A percentile compares a stretch with the other conserved stretches of the same genome.
These are phyloP conservation scores for Zymoseptoria pseudotritici DNA, from an alignment of 2,329 filamentous ascomycete genomes.

Conservation along the genomic window DNA sequence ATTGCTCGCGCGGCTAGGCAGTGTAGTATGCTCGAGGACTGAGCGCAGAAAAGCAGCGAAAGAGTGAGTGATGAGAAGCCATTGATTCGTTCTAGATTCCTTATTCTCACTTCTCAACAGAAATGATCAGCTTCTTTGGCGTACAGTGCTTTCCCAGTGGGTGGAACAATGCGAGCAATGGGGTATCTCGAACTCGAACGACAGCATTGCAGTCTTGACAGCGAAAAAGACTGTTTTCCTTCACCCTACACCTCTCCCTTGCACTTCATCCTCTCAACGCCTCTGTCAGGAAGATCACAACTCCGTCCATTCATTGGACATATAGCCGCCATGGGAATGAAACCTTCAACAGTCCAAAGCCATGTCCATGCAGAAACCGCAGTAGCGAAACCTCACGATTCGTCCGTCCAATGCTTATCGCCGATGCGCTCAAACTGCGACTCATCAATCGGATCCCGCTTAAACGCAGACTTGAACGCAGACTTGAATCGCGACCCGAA, in stretches of 20 bases:
- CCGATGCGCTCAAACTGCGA: constrained; percentile 19
- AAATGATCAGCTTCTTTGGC: not conserved
- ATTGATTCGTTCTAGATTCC: not conserved
- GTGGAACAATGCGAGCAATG: not conserved
- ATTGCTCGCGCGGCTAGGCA: too few species aligned
- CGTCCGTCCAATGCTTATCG: constrained; percentile 27
- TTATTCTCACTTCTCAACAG: not conserved
- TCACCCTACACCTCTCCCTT: too few species aligned
- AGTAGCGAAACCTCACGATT: constrained; percentile 9
- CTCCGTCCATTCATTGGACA: not conserved
- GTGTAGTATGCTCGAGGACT: too few species aligned
- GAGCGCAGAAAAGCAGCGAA: not conserved
- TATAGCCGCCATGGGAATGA: not conserved
- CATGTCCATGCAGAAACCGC: not conserved
- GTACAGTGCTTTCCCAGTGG: not conserved
- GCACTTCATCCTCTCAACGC: too few species aligned
- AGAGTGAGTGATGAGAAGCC: not conserved
- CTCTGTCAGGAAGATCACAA: not conserved
- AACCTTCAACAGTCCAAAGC: not conserved
- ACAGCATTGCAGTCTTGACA: not conserved
- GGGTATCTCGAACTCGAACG: not conserved
- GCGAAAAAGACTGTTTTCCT: not conserved
- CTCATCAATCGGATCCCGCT: constrained; percentile 19
- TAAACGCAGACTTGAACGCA: constrained; percentile 23
- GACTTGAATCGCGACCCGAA: constrained; percentile 18